phyloP scores from a whole-genome alignment of 805 yeast genomes.

The Naumovozyma dairenensis region DNA sequence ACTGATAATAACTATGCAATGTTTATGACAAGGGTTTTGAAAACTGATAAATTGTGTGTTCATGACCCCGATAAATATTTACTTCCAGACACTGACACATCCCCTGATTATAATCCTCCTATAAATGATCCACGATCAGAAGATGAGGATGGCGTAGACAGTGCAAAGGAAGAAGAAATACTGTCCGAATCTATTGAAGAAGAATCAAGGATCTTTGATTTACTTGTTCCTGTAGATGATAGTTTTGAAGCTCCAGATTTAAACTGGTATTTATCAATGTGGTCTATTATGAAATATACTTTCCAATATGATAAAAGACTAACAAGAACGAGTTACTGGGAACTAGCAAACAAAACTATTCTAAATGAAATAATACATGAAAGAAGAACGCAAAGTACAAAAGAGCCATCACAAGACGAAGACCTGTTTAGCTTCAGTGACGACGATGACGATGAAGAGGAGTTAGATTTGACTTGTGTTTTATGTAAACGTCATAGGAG shows the following conservation, averaged over 20 bases:
- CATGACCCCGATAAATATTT: conserved; percentile 14
- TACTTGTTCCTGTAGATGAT: too few relatives aligned
- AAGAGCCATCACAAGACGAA: conserved; percentile 4
- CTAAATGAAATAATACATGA: conserved; percentile 23
- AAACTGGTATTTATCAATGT: conserved; percentile 25
- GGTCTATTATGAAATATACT: conserved; percentile 19
- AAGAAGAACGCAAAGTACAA: conserved; percentile 19
- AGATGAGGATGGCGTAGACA: neutral
- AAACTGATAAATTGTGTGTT: conserved; percentile 11
- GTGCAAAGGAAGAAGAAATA: neutral
- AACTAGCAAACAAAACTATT: conserved; percentile 22
- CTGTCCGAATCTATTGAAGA: neutral
- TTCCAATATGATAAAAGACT: conserved; percentile 17
- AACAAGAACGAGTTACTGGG: conserved; percentile 30
- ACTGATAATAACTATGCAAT: conserved; percentile 21
- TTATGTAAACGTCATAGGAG: conserved; percentile 70
- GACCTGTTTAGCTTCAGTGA: neutral
- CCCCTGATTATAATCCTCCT: conserved; percentile 19
- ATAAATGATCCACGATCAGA: conserved; percentile 3
- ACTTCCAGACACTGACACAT: conserved; percentile 23
- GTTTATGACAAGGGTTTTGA: conserved; percentile 10
- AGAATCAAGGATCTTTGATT: too few relatives aligned
- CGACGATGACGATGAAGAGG: conserved; percentile 22
- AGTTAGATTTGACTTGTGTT: conserved; percentile 48
- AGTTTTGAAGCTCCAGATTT: conserved; percentile 10